A percentile compares a stretch with the other conserved stretches of the same genome.
These are phyloP conservation scores for Serpula lacrymans DNA, from an alignment of 768 basidiomycete genomes.

Conservation along the genomic window DNA sequence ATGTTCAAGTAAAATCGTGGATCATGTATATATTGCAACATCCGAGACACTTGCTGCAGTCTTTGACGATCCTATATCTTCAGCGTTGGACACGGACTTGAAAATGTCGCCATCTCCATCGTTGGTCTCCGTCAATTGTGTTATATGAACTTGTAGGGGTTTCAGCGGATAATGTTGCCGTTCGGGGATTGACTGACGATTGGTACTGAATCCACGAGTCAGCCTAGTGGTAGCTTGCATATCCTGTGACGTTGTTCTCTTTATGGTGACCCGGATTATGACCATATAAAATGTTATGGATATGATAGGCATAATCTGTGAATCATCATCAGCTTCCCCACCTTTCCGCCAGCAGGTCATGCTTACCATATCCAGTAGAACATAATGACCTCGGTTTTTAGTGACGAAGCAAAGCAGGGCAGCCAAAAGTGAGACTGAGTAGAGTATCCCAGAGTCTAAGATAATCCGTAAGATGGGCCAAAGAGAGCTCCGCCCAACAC, in stretches of 20 bases:
- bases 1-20: no score
- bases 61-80: no score
- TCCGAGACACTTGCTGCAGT: conserved; percentile 12
- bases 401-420: conserved; percentile 19
- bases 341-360: no score
- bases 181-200: no score
- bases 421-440: conserved; percentile 18
- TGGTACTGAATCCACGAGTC: not conserved
- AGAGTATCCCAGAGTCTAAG: conserved; percentile 20
- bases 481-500: conserved; percentile 7
- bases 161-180: conserved; percentile 4
- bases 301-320: conserved; percentile 19
- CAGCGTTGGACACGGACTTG: no score
- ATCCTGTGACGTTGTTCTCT: conserved; percentile 2
- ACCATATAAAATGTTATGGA: conserved; percentile 24
- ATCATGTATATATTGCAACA: conserved; percentile 12
- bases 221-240: not conserved
- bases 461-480: conserved; percentile 18
- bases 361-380: conserved; percentile 22
- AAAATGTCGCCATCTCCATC: no score
- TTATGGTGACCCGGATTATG: conserved; percentile 17
- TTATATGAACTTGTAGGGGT: conserved; percentile 10
- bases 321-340: no score
- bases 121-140: conserved; percentile 7
- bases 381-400: conserved; percentile 15